Conservation (phyloP, 495 filamentous ascomycete genomes). For the Hypoxylon intermedium region DNA sequence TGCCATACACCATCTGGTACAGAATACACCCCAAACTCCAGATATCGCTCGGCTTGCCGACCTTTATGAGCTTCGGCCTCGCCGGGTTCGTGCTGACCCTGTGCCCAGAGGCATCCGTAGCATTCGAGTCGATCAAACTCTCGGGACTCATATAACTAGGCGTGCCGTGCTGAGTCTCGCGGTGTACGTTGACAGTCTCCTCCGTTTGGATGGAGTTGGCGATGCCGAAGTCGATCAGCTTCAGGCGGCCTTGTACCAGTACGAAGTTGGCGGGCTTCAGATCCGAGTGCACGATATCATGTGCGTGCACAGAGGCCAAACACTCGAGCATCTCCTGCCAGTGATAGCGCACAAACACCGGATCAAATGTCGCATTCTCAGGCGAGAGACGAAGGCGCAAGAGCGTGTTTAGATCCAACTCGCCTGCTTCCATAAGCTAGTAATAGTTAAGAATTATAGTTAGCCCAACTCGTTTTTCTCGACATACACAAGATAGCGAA, state of each 20-base stretch:
- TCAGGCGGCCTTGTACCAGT: constrained; percentile 80
- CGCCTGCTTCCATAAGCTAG: constrained; percentile 95
- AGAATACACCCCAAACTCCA: constrained; percentile 97
- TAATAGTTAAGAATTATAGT: constrained; percentile 10
- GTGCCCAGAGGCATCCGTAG: constrained; percentile 57
- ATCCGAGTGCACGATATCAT: constrained; percentile 94
- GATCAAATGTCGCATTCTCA: constrained; percentile 79
- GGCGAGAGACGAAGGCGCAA: constrained; percentile 72
- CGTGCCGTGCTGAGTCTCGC: constrained; percentile 92
- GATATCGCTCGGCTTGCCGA: constrained; percentile 93
- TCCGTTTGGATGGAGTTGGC: constrained; percentile 93
- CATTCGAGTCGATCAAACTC: constrained; percentile 85
- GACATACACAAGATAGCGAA: not conserved
- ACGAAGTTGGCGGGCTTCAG: constrained; percentile 96
- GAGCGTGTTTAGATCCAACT: constrained; percentile 90
- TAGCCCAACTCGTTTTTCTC: constrained; percentile 18
- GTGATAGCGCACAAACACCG: constrained; percentile 91
- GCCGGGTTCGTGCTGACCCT: constrained; percentile 48
- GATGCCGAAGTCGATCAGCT: constrained; percentile 95
- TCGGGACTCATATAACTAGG: constrained; percentile 99
- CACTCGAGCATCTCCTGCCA: constrained; percentile 99
- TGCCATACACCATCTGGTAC: constrained; percentile 96
- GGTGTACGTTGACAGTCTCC: constrained; percentile 95
- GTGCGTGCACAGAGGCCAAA: constrained; percentile 82
- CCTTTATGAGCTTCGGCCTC: constrained; percentile 82